Evolutionary conservation across 345 rosid genomes (phyloP).

Genomic region (Citrus maxima): DNA sequence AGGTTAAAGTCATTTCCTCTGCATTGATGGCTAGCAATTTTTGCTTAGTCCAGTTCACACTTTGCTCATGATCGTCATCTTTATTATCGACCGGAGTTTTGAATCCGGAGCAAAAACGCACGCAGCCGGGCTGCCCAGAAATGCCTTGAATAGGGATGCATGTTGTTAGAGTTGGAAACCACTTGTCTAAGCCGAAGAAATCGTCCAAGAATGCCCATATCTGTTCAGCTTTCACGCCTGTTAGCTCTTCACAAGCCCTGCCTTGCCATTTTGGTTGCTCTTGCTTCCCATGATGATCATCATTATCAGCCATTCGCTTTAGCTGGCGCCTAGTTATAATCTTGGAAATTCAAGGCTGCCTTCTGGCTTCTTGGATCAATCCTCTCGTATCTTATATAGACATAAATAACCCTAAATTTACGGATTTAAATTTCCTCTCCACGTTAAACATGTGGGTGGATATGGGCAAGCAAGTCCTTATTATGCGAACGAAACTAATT

Average conservation of each 20-base stretch:
- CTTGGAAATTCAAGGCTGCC: too few relatives aligned
- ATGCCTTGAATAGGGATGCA: slow-evolving; percentile 33
- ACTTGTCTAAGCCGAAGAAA: slow-evolving; percentile 45
- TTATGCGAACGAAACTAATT: too few relatives aligned
- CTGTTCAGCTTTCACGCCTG: slow-evolving; percentile 33
- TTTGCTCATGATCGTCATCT: background rate
- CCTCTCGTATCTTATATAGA: too few relatives aligned
- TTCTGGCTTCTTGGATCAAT: too few relatives aligned
- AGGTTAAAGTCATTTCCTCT: slow-evolving; percentile 20
- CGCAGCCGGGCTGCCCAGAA: slow-evolving; percentile 45
- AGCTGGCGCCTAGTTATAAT: too few relatives aligned
- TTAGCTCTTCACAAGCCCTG: slow-evolving; percentile 26
- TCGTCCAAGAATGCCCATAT: slow-evolving; percentile 48
- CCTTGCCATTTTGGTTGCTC: slow-evolving; percentile 40
- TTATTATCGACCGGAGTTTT: slow-evolving; percentile 29
- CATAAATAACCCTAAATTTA: too few relatives aligned
- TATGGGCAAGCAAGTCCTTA: too few relatives aligned
- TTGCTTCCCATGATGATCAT: background rate
- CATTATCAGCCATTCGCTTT: background rate
- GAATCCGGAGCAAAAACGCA: slow-evolving; percentile 54
- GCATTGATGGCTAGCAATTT: slow-evolving; percentile 37
- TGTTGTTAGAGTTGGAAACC: slow-evolving; percentile 50
- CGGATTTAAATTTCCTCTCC: too few relatives aligned
- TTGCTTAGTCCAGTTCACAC: slow-evolving; percentile 45
- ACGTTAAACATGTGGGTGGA: too few relatives aligned